These are phyloP conservation scores for Penicillium expansum DNA, from an alignment of 2,329 filamentous ascomycete species.

Conservation along the genomic window DNA sequence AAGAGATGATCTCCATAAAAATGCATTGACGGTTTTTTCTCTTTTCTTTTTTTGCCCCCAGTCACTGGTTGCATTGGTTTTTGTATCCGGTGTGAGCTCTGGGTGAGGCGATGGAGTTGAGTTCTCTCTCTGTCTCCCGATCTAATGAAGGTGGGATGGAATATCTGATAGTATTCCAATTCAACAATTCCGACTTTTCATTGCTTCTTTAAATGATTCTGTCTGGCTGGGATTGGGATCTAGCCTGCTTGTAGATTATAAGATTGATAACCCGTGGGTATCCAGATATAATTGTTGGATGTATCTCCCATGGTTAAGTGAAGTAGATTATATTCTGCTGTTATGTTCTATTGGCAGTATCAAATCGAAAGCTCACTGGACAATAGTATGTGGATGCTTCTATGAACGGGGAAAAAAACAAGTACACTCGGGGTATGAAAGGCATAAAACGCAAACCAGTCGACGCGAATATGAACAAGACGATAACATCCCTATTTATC, in stretches of 20 bases:
- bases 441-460: constrained; percentile 9
- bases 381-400: background rate
- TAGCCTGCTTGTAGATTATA: constrained; percentile 1
- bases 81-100: constrained; percentile 16
- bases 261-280: background rate
- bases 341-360: background rate
- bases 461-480: background rate
- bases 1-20: constrained; percentile 26
- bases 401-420: background rate
- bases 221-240: background rate
- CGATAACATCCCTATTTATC: background rate
- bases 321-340: background rate
- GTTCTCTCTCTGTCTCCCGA: constrained; percentile 19
- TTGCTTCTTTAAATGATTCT: constrained; percentile 9
- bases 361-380: too few species aligned
- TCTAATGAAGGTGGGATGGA: constrained; percentile 29
- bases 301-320: background rate
- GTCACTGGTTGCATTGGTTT: constrained; percentile 22
- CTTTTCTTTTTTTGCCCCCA: constrained; percentile 27
- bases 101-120: constrained; percentile 23
- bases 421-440: constrained; percentile 18
- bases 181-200: constrained; percentile 25
- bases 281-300: background rate
- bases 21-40: constrained; percentile 30
- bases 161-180: constrained; percentile 30